Evolutionary conservation across 805 yeast species (phyloP), one percentile per base, ranked within the genome.

Genomic region (Metahyphopichia silvanorum): DNA sequence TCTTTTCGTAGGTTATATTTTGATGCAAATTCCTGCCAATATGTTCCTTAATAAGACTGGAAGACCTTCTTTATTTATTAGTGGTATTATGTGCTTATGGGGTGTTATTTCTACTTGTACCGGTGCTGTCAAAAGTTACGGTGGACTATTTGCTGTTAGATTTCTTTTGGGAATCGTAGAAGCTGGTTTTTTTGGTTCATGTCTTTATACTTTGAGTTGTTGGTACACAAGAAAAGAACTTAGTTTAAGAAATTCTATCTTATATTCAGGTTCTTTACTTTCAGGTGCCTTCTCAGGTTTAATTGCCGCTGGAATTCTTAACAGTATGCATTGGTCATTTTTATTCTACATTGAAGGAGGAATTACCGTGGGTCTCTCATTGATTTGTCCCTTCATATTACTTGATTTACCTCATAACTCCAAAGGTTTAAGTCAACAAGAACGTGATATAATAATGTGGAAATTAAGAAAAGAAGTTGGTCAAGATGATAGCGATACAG

Each of bases 241-340:
- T 25, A 65, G 77, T 14, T 53, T 69, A 29, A 58, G 81, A 43
- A 70, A 73, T 32, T 66, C 79, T 7, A 57, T 75, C 34, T 55
- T 74, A 27, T 70, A 71, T 44, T 64, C 74, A 13, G 79, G 80
- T 16, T 67, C 76, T 8, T 56, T 71, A 32, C 54, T 65, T 36
- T 67, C 77, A 19, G 77, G 80, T 27, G 79, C 79, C 1, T 69
- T 73, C 40, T 60, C 76, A 12, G 79, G 79, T 8, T 57, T 75
- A 35, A 70, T 76, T 35, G 76, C 77, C 9, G 72, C 74, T 20
- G 81, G 77, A 21, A 74, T 75, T 31, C 53, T 74, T 28, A 52
- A 69, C 25, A 55, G 59, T 29, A 57, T 63, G 67, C 53, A 58
- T 9, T 76, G 82, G 82, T 59, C 76, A 47, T 76, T 76, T 71